Evolutionary conservation across 352 stramenopile species (phyloP).

Genomic region (Halophytophthora polymorphica): DNA sequence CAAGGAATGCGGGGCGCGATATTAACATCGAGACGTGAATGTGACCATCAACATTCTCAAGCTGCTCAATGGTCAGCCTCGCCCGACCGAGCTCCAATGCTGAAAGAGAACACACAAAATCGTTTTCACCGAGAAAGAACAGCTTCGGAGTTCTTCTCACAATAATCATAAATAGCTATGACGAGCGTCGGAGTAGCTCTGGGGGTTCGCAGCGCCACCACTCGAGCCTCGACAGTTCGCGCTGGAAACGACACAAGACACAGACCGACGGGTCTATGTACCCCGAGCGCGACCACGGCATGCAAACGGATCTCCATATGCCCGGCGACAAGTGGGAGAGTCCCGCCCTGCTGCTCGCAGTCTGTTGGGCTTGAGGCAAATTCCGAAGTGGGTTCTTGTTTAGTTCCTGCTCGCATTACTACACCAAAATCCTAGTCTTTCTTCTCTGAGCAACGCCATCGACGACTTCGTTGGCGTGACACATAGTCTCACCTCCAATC

Average conservation of each 20-base stretch:
- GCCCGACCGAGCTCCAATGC: too few relatives aligned
- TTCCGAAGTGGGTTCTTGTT: too few relatives aligned
- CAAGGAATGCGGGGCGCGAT: background rate
- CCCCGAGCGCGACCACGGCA: slow-evolving; percentile 23
- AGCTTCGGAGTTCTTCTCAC: too few relatives aligned
- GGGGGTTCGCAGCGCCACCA: slow-evolving; percentile 20
- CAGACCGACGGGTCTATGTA: slow-evolving; percentile 32
- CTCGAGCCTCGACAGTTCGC: slow-evolving; percentile 24
- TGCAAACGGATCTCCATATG: slow-evolving; percentile 24
- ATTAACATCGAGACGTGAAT: slow-evolving; percentile 1
- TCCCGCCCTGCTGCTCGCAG: slow-evolving; percentile 33
- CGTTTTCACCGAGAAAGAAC: too few relatives aligned
- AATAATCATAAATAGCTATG: too few relatives aligned
- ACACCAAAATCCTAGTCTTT: too few relatives aligned
- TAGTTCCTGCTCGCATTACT: too few relatives aligned
- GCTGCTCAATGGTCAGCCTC: background rate
- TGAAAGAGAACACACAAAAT: too few relatives aligned
- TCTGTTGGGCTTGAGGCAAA: too few relatives aligned
- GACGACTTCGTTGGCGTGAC: too few relatives aligned
- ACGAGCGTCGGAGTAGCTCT: slow-evolving; percentile 18
- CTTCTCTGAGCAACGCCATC: too few relatives aligned
- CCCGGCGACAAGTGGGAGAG: slow-evolving; percentile 29
- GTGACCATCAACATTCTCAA: slow-evolving; percentile 2
- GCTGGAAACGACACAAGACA: slow-evolving; percentile 37
- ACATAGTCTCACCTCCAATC: too few relatives aligned